These are phyloP conservation scores for Suillus cothurnatus DNA, from an alignment of 768 basidiomycete genomes.

Conservation along the genomic window DNA sequence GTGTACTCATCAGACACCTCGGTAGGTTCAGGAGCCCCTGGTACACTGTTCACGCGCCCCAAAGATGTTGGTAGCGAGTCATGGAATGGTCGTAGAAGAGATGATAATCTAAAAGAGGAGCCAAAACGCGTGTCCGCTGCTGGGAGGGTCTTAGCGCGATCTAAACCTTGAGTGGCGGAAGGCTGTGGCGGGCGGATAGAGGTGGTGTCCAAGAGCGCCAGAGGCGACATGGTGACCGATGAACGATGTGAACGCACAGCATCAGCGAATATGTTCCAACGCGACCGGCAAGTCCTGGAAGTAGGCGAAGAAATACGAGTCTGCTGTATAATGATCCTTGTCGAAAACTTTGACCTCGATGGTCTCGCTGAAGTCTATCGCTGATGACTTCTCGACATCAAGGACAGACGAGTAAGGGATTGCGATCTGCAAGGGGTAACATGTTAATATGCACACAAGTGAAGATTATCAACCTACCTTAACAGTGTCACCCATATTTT, in stretches of 20 bases:
- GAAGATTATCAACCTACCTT: conserved; percentile 54
- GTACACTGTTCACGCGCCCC: conserved; percentile 30
- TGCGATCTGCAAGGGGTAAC: conserved; percentile 62
- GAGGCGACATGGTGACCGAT: conserved; percentile 22
- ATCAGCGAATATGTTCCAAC: conserved; percentile 78
- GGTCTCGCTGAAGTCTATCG: conserved; percentile 95
- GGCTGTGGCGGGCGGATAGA: conserved; percentile 37
- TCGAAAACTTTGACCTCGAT: conserved; percentile 93
- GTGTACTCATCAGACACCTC: conserved; percentile 66
- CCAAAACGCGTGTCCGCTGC: conserved; percentile 32
- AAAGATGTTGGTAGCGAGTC: conserved; percentile 48
- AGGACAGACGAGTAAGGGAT: conserved; percentile 90
- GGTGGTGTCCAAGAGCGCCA: conserved; percentile 61
- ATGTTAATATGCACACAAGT: background rate
- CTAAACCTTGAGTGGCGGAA: conserved; percentile 29
- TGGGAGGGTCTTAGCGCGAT: conserved; percentile 45
- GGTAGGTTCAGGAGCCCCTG: conserved; percentile 30
- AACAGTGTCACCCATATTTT: conserved; percentile 95
- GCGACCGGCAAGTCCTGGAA: conserved; percentile 81
- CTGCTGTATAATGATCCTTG: conserved; percentile 66
- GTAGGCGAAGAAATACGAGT: conserved; percentile 95
- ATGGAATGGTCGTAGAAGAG: conserved; percentile 68
- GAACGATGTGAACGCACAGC: conserved; percentile 63
- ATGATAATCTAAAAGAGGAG: conserved; percentile 64
- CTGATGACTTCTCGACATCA: conserved; percentile 85